Evolutionary conservation across 1,284 basidiomycete species (phyloP).

Genomic region (Leccinum fuscescens): DNA sequence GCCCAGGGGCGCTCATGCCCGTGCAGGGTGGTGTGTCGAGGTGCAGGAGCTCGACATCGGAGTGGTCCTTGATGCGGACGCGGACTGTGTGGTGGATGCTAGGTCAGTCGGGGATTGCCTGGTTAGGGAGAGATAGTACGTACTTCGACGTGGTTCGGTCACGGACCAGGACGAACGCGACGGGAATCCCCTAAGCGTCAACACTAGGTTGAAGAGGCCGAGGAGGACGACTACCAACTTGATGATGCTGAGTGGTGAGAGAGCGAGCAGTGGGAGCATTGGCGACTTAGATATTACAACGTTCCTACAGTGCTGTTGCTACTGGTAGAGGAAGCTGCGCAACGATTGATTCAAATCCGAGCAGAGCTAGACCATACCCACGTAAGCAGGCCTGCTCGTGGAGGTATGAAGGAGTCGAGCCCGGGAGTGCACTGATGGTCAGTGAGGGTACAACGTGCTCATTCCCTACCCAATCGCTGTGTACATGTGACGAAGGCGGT

Average conservation of each 20-base stretch:
- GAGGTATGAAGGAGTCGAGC: background rate
- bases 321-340: background rate
- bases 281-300: background rate
- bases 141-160: slow-evolving; percentile 18
- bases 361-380: no score
- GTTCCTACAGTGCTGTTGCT: background rate
- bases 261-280: background rate
- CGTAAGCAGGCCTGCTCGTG: background rate
- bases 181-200: slow-evolving; percentile 9
- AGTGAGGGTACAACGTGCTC: background rate
- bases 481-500: background rate
- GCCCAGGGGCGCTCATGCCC: background rate
- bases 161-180: background rate
- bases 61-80: slow-evolving; percentile 15
- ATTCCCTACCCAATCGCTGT: background rate
- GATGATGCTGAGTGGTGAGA: slow-evolving; percentile 18
- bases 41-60: slow-evolving; percentile 17
- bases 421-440: background rate
- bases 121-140: background rate
- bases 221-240: slow-evolving; percentile 22
- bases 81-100: slow-evolving; percentile 10
- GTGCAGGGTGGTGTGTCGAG: slow-evolving; percentile 8
- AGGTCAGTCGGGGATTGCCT: no score
- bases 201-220: slow-evolving; percentile 15
- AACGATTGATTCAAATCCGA: background rate